These are phyloP conservation scores for Naganishia sp. DNA, from an alignment of 1,284 basidiomycete genomes.

Conservation along the genomic window DNA sequence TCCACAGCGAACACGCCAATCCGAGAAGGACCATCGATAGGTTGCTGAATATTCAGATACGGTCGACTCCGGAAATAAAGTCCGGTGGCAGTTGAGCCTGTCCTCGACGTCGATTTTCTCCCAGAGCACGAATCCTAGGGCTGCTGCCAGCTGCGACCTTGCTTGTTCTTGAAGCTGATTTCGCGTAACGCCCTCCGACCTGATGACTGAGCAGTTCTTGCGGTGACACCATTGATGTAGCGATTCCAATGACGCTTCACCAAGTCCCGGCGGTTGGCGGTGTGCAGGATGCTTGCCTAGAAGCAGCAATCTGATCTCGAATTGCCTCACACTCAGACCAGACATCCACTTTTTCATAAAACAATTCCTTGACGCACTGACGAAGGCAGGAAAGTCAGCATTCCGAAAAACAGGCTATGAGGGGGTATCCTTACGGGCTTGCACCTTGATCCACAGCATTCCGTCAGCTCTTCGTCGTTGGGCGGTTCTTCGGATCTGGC, in stretches of 20 bases:
- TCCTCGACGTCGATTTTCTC: too few species aligned
- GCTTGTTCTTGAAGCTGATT: too few species aligned
- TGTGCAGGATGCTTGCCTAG: background rate
- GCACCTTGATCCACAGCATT: conserved; percentile 24
- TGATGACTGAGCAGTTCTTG: too few species aligned
- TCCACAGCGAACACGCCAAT: too few species aligned
- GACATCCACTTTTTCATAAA: conserved; percentile 26
- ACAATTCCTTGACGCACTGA: conserved; percentile 24
- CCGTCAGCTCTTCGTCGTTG: conserved; percentile 20
- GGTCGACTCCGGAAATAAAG: too few species aligned
- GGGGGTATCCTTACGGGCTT: conserved; percentile 11
- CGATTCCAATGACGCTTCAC: background rate
- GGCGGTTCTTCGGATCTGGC: conserved; percentile 20
- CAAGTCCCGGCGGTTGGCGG: background rate
- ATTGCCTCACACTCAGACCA: conserved; percentile 24
- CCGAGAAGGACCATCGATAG: too few species aligned
- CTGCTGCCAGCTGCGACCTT: too few species aligned
- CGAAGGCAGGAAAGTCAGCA: background rate
- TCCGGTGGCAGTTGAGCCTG: too few species aligned
- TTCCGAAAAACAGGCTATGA: background rate
- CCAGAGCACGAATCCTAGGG: too few species aligned
- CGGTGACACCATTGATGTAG: too few species aligned
- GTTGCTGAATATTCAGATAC: too few species aligned
- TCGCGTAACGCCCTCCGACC: too few species aligned
- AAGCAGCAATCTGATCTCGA: conserved; percentile 13